Evolutionary conservation across 257 asterid species (phyloP).

Genomic region (Anisodus acutangulus): DNA sequence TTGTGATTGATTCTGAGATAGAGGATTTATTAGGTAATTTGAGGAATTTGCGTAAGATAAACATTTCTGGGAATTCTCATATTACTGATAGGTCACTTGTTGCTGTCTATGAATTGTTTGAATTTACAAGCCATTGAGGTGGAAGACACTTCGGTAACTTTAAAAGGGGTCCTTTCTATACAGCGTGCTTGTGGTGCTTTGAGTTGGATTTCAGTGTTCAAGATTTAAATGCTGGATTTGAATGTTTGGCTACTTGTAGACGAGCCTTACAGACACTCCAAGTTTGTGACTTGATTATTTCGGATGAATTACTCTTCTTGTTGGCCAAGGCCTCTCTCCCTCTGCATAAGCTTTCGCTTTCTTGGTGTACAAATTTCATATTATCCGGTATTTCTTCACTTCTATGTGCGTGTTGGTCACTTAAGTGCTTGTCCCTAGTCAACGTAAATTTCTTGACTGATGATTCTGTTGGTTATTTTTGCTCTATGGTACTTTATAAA

Average conservation of each 20-base stretch:
- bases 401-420: neutral
- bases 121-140: neutral
- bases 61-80: constrained; percentile 26
- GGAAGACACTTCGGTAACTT: constrained; percentile 14
- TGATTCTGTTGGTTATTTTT: too few relatives aligned
- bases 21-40: constrained; percentile 22
- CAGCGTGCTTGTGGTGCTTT: neutral
- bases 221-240: neutral
- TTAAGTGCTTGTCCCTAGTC: constrained; percentile 24
- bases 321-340: constrained; percentile 23
- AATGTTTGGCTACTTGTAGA: neutral
- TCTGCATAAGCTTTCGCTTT: constrained; percentile 1
- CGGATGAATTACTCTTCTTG: neutral
- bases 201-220: constrained; percentile 16
- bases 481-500: too few relatives aligned
- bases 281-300: neutral
- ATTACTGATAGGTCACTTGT: constrained; percentile 31
- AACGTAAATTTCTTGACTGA: neutral
- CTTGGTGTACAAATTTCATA: neutral
- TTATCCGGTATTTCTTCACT: constrained; percentile 17
- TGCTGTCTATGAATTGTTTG: constrained; percentile 25
- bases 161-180: constrained; percentile 19
- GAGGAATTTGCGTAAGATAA: constrained; percentile 23
- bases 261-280: constrained; percentile 7
- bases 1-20: constrained; percentile 26